phyloP scores from a whole-genome alignment of 2,329 filamentous ascomycete genomes.

The Lomentospora prolificans region DNA sequence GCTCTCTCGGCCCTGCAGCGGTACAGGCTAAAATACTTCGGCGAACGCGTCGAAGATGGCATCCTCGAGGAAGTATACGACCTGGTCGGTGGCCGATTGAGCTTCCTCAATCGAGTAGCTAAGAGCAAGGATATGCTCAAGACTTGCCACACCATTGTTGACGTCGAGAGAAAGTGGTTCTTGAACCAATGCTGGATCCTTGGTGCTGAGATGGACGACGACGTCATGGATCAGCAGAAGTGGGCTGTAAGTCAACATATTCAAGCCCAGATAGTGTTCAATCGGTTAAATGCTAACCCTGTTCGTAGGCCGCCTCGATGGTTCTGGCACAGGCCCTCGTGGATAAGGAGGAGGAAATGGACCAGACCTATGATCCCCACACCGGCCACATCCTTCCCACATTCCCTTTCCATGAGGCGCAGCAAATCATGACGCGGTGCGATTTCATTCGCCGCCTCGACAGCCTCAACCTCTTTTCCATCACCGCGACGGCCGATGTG shows the following conservation, averaged over 20 bases:
- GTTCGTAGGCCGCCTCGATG: constrained; percentile 70
- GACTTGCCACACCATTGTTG: constrained; percentile 62
- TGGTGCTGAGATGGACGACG: constrained; percentile 74
- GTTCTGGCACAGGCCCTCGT: constrained; percentile 84
- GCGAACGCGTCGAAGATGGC: constrained; percentile 43
- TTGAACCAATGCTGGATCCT: constrained; percentile 68
- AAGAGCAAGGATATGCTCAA: constrained; percentile 70
- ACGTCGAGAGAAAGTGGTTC: constrained; percentile 66
- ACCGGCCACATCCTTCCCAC: constrained; percentile 68
- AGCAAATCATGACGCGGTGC: constrained; percentile 88
- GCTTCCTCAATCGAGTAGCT: constrained; percentile 84
- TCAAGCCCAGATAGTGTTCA: no score
- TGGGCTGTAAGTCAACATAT: constrained; percentile 63
- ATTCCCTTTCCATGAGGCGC: constrained; percentile 70
- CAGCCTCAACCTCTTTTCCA: constrained; percentile 89
- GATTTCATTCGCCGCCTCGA: constrained; percentile 93
- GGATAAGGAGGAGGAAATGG: constrained; percentile 61
- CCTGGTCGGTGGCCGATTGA: constrained; percentile 76
- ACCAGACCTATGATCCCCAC: constrained; percentile 55
- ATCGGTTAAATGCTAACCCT: constrained; percentile 11
- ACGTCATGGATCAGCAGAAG: constrained; percentile 97
- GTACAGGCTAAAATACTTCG: constrained; percentile 73
- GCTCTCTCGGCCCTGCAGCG: constrained; percentile 67
- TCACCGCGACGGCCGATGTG: constrained; percentile 77
- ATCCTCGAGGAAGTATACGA: constrained; percentile 73